Percentiles rank a stretch among this genome's conserved stretches.
These are phyloP conservation scores for Pseudogymnoascus sp. DNA, from an alignment of 2,329 filamentous ascomycete genomes.

Conservation along the genomic window DNA sequence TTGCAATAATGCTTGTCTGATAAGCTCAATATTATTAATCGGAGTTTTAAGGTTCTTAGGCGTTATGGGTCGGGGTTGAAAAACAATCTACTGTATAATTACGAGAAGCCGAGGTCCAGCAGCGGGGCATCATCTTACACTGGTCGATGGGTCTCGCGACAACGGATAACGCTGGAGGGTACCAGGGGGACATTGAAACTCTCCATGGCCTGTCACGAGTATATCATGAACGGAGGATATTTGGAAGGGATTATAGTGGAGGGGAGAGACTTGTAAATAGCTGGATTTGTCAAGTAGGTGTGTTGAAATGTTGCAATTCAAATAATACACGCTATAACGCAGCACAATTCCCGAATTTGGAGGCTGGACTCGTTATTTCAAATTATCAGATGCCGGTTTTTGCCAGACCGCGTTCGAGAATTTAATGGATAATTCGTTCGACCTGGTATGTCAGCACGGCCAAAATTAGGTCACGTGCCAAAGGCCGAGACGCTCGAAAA, in stretches of 20 bases:
- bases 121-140: not conserved
- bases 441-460: constrained; percentile 3
- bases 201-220: not conserved
- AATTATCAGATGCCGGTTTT: not conserved
- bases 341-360: not conserved
- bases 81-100: not conserved
- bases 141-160: not conserved
- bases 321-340: not conserved
- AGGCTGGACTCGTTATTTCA: not conserved
- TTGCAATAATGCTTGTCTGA: not conserved
- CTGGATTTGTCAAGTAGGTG: not conserved
- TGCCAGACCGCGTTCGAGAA: not conserved
- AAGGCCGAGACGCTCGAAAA: constrained; percentile 5
- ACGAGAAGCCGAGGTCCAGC: not conserved
- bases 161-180: not conserved
- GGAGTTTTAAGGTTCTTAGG: not conserved
- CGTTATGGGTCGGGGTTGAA: constrained; percentile 1
- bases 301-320: not conserved
- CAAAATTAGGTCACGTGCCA: not conserved
- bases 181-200: not conserved
- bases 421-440: not conserved
- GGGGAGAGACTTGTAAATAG: not conserved
- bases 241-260: not conserved
- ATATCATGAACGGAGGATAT: not conserved
- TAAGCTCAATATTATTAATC: not conserved